Evolutionary conservation across 495 filamentous ascomycete species (phyloP).

Genomic region (Penicillium atrosanguineum): DNA sequence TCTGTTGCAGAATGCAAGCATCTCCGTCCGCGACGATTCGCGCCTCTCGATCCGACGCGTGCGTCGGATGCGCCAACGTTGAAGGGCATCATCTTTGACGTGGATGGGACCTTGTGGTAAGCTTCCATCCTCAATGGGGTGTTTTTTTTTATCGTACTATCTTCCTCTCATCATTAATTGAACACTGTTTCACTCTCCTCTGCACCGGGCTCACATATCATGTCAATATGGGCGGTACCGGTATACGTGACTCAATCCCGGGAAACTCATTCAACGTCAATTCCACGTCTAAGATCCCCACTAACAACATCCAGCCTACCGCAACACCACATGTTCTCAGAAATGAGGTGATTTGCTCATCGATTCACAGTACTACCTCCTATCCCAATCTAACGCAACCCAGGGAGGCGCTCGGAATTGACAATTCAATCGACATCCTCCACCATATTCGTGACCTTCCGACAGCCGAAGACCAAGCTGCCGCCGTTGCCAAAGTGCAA

Average conservation of each 20-base stretch:
- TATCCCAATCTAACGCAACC: not conserved
- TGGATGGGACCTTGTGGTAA: slow-evolving; percentile 92
- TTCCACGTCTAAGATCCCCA: not conserved
- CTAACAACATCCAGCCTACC: slow-evolving; percentile 57
- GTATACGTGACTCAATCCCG: not conserved
- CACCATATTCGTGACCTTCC: slow-evolving; percentile 79
- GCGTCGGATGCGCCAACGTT: slow-evolving; percentile 52
- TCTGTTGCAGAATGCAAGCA: slow-evolving; percentile 22
- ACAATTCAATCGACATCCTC: slow-evolving; percentile 74
- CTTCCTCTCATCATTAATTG: not conserved
- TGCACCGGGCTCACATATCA: not conserved
- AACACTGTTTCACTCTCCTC: not conserved
- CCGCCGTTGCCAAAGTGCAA: slow-evolving; percentile 69
- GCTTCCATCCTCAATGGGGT: slow-evolving; percentile 12
- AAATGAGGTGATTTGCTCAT: slow-evolving; percentile 67
- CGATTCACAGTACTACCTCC: slow-evolving; percentile 2
- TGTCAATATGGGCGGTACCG: not conserved
- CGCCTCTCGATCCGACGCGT: slow-evolving; percentile 47
- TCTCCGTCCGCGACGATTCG: slow-evolving; percentile 49
- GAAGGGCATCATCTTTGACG: slow-evolving; percentile 87
- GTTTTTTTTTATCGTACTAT: not conserved
- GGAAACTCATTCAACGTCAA: slow-evolving; percentile 1
- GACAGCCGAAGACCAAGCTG: slow-evolving; percentile 49
- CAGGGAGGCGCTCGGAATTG: slow-evolving; percentile 62
- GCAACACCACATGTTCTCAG: slow-evolving; percentile 90